These are phyloP conservation scores for Leccinum imitatum DNA, from an alignment of 768 basidiomycete genomes.

Conservation along the genomic window DNA sequence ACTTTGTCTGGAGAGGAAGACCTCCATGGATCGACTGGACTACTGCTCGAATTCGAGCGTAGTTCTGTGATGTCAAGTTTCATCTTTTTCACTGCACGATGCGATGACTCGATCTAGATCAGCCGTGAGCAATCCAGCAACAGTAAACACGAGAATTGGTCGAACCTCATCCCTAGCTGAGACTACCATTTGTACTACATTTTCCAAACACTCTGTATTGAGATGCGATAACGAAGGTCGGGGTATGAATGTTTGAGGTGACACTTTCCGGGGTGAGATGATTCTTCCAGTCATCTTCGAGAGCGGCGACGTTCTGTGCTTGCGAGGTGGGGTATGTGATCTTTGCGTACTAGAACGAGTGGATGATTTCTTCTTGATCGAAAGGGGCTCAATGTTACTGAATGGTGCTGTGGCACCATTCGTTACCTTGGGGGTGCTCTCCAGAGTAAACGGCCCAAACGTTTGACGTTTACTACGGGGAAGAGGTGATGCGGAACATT, in stretches of 20 bases:
- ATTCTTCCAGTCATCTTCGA: conserved; percentile 43
- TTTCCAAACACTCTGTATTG: conserved; percentile 41
- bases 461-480: conserved; percentile 74
- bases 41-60: conserved; percentile 15
- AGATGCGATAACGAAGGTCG: conserved; percentile 25
- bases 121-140: conserved; percentile 4
- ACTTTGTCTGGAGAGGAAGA: conserved; percentile 60
- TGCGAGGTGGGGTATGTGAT: conserved; percentile 36
- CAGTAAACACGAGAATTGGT: not conserved
- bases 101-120: conserved; percentile 66
- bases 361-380: conserved; percentile 83
- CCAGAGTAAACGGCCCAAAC: conserved; percentile 55
- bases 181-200: conserved; percentile 47
- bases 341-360: conserved; percentile 43
- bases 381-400: conserved; percentile 67
- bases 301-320: conserved; percentile 52
- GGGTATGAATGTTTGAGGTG: conserved; percentile 49
- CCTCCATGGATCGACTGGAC: conserved; percentile 39
- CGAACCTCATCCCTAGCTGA: conserved; percentile 67
- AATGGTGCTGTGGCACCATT: conserved; percentile 35
- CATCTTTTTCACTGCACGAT: conserved; percentile 71
- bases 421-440: conserved; percentile 50
- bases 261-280: conserved; percentile 52
- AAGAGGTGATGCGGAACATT: conserved; percentile 46
- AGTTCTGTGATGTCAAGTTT: conserved; percentile 62